These are phyloP conservation scores for Leccinum colubrinum DNA, from an alignment of 1,284 basidiomycete species.

Conservation along the genomic window DNA sequence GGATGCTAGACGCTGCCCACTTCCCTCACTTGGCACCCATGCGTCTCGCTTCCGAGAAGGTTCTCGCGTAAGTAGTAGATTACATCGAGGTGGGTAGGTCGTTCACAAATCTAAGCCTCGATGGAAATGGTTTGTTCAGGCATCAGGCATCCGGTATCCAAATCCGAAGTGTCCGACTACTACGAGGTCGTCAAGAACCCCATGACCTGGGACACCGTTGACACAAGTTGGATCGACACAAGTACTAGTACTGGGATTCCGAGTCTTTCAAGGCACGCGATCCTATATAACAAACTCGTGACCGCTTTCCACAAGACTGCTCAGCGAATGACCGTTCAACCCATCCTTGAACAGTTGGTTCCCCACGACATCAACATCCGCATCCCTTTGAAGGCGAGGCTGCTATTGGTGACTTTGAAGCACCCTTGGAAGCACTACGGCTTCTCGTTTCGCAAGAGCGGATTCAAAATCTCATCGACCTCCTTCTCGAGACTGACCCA, in stretches of 20 bases:
- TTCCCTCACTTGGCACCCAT: slow-evolving; percentile 68
- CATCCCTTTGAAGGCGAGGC: not conserved
- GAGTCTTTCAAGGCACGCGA: slow-evolving; percentile 86
- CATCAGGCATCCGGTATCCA: slow-evolving; percentile 66
- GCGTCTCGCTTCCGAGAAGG: slow-evolving; percentile 65
- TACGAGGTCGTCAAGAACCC: slow-evolving; percentile 84
- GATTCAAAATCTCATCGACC: slow-evolving; percentile 50
- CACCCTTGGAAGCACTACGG: slow-evolving; percentile 52
- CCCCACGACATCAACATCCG: slow-evolving; percentile 21
- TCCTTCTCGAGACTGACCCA: slow-evolving; percentile 56
- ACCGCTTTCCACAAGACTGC: slow-evolving; percentile 77
- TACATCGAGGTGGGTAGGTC: not conserved
- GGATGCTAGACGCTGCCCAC: slow-evolving; percentile 59
- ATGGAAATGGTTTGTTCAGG: slow-evolving; percentile 74
- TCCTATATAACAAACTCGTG: slow-evolving; percentile 81
- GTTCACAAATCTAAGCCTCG: slow-evolving; percentile 49
- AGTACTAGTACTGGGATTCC: slow-evolving; percentile 65
- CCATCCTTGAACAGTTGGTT: slow-evolving; percentile 38
- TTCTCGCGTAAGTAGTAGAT: slow-evolving; percentile 57
- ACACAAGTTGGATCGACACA: slow-evolving; percentile 68
- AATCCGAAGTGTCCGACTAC: slow-evolving; percentile 86
- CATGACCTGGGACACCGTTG: slow-evolving; percentile 89
- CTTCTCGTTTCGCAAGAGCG: slow-evolving; percentile 51
- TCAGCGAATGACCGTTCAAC: slow-evolving; percentile 44
- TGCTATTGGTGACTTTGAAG: slow-evolving; percentile 49